A percentile compares a stretch with the other conserved stretches of the same genome.
Evolutionary conservation across 805 yeast genomes (phyloP).

Genomic region (Pichia scutulata): DNA sequence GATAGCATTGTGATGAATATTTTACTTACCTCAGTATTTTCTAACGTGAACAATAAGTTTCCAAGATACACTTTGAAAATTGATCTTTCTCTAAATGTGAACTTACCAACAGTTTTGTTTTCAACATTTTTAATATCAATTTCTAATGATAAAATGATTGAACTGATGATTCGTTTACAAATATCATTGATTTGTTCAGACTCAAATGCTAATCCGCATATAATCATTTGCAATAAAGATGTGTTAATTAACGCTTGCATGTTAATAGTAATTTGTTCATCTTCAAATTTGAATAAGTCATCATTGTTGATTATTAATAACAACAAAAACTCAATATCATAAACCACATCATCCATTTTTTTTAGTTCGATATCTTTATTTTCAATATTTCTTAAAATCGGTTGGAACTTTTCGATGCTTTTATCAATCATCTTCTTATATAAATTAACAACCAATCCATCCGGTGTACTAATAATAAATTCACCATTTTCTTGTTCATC

Average conservation of each 20-base stretch:
- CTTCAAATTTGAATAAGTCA: slow-evolving; percentile 39
- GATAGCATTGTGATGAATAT: slow-evolving; percentile 50
- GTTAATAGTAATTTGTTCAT: slow-evolving; percentile 33
- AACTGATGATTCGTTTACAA: slow-evolving; percentile 36
- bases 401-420: slow-evolving; percentile 34
- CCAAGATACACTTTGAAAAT: slow-evolving; percentile 48
- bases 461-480: slow-evolving; percentile 36
- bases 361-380: slow-evolving; percentile 12
- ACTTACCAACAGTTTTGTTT: slow-evolving; percentile 4
- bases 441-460: slow-evolving; percentile 44
- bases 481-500: slow-evolving; percentile 36
- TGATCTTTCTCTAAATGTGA: slow-evolving; percentile 47
- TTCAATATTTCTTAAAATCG: slow-evolving; percentile 19
- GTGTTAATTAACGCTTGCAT: slow-evolving; percentile 52
- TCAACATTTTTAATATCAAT: slow-evolving; percentile 27
- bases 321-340: slow-evolving; percentile 69
- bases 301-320: slow-evolving; percentile 55
- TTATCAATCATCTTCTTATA: slow-evolving; percentile 42
- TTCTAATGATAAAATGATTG: slow-evolving; percentile 37
- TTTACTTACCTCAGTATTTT: slow-evolving; percentile 29
- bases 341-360: slow-evolving; percentile 25
- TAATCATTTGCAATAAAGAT: slow-evolving; percentile 42
- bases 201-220: slow-evolving; percentile 37
- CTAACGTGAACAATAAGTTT: slow-evolving; percentile 35
- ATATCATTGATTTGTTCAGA: slow-evolving; percentile 27